Evolutionary conservation across 768 basidiomycete genomes (phyloP).

Genomic region (Mycena capillaripes): DNA sequence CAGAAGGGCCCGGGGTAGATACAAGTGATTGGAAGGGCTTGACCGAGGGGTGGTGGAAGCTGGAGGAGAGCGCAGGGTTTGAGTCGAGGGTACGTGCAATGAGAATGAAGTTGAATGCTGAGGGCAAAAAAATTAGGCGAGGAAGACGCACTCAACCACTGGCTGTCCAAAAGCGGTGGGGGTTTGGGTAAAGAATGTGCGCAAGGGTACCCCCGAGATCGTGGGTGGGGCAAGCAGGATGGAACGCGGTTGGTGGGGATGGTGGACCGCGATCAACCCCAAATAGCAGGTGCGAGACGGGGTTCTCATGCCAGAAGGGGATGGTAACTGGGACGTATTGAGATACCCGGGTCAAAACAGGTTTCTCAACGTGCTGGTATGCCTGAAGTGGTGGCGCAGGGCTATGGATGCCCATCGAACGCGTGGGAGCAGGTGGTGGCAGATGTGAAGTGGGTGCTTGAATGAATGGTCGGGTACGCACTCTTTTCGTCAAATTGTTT

Average conservation of each 20-base stretch:
- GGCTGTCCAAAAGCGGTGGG: neutral
- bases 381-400: conserved; percentile 6
- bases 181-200: neutral
- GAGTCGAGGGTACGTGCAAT: neutral
- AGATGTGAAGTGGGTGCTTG: neutral
- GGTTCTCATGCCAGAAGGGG: neutral
- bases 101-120: no score
- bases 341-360: conserved; percentile 2
- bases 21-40: neutral
- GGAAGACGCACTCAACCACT: neutral
- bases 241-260: neutral
- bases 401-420: neutral
- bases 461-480: neutral
- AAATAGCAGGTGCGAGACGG: neutral
- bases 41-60: neutral
- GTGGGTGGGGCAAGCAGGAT: neutral
- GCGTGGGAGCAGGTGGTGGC: neutral
- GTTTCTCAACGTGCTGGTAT: neutral
- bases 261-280: conserved; percentile 10
- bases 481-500: neutral
- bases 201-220: neutral
- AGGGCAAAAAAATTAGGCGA: no score
- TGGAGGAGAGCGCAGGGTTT: neutral
- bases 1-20: neutral
- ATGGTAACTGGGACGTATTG: neutral